Percentiles rank a stretch among this genome's conserved stretches.
phyloP scores from a whole-genome alignment of 371 early-diverging fungal species.

The Mortierella sp. region DNA sequence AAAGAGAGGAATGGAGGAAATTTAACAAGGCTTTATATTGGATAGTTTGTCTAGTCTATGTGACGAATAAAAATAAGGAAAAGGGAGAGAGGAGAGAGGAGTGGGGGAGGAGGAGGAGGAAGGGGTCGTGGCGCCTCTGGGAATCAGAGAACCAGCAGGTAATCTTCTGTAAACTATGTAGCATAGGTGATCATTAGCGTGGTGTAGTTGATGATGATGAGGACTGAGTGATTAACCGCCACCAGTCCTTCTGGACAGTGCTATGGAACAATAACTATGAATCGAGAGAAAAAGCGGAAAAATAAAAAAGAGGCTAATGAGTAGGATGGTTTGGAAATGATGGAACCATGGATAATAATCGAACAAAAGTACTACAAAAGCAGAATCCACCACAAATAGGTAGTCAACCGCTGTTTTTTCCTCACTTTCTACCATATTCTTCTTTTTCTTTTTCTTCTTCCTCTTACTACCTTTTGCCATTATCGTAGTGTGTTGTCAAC shows the following conservation, averaged over 20 bases:
- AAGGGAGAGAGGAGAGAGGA: not conserved
- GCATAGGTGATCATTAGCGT: not conserved
- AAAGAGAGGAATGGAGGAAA: not conserved
- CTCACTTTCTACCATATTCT: not conserved
- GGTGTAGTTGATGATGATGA: not conserved
- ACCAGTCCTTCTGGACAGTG: not conserved
- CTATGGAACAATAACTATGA: not conserved
- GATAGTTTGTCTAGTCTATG: not conserved
- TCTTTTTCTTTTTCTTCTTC: not conserved
- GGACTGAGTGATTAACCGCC: not conserved
- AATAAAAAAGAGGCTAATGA: not conserved
- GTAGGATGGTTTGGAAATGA: slow-evolving; percentile 9
- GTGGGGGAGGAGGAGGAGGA: not conserved
- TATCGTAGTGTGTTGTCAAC: not conserved
- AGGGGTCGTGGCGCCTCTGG: not conserved
- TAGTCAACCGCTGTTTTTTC: not conserved
- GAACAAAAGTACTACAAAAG: not conserved
- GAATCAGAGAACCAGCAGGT: not conserved
- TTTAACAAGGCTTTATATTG: not conserved
- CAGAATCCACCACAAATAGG: too few relatives aligned
- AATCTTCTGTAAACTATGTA: not conserved
- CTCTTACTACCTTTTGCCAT: not conserved
- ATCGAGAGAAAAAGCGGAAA: not conserved
- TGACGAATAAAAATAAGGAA: not conserved
- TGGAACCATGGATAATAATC: not conserved